Conservation (phyloP, 371 early-diverging fungal species). For the Zancudomyces culisetae region DNA sequence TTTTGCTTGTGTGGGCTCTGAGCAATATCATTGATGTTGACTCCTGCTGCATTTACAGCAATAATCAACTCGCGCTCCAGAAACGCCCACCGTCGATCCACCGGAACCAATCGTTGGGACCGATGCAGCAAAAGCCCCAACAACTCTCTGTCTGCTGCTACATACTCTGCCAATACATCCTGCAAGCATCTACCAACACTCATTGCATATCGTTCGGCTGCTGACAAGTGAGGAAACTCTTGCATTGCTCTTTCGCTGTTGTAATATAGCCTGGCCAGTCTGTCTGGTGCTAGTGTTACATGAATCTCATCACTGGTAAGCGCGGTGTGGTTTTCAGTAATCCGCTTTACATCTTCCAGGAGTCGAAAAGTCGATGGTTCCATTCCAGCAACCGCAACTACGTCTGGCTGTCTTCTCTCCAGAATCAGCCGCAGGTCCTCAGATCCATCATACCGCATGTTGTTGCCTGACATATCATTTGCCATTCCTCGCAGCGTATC, state of each 20-base stretch:
- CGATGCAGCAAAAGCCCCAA: slow-evolving; percentile 47
- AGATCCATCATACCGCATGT: slow-evolving; percentile 32
- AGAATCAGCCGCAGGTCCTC: slow-evolving; percentile 38
- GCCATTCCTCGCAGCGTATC: slow-evolving; percentile 37
- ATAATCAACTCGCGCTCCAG: slow-evolving; percentile 79
- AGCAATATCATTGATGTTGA: slow-evolving; percentile 69
- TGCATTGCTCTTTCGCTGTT: slow-evolving; percentile 47
- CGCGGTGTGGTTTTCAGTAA: slow-evolving; percentile 32
- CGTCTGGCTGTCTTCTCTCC: slow-evolving; percentile 42
- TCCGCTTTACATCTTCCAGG: slow-evolving; percentile 38
- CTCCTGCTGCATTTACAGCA: slow-evolving; percentile 65
- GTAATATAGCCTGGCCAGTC: slow-evolving; percentile 67
- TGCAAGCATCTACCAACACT: slow-evolving; percentile 68
- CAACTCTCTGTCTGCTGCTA: slow-evolving; percentile 55
- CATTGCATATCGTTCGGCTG: slow-evolving; percentile 69
- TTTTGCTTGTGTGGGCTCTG: slow-evolving; percentile 43
- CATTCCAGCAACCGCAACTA: slow-evolving; percentile 68
- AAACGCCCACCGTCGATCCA: slow-evolving; percentile 36
- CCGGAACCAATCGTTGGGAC: slow-evolving; percentile 49
- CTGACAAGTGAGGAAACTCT: slow-evolving; percentile 47
- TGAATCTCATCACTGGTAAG: slow-evolving; percentile 21
- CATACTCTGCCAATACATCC: slow-evolving; percentile 70
- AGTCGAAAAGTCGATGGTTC: slow-evolving; percentile 48
- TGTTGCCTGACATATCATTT: slow-evolving; percentile 21
- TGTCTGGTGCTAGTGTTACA: slow-evolving; percentile 60